Percentiles rank a stretch among this genome's conserved stretches.
phyloP scores from a whole-genome alignment of 768 basidiomycete species.

The Trametes villosa region DNA sequence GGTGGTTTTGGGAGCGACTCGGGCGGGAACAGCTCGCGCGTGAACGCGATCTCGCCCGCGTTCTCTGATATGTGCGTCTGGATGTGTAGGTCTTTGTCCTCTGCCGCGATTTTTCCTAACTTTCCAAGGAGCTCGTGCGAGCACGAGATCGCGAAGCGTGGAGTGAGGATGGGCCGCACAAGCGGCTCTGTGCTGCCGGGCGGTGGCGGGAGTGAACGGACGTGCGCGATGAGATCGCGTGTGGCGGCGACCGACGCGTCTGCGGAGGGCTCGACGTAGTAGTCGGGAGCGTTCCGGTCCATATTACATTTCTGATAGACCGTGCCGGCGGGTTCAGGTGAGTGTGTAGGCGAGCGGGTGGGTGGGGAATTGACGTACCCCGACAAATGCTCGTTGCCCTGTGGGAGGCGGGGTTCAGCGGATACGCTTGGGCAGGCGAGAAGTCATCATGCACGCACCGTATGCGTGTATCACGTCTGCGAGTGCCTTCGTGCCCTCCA shows the following conservation, averaged over 20 bases:
- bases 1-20: slow-evolving; percentile 19
- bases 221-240: slow-evolving; percentile 64
- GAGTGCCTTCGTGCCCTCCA: slow-evolving; percentile 78
- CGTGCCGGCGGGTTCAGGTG: not conserved
- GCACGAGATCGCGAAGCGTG: slow-evolving; percentile 95
- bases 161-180: slow-evolving; percentile 90
- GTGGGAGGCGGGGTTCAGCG: not conserved
- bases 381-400: slow-evolving; percentile 87
- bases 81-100: slow-evolving; percentile 67
- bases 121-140: slow-evolving; percentile 65
- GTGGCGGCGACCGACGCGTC: slow-evolving; percentile 66
- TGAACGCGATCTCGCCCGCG: slow-evolving; percentile 66
- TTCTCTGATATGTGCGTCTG: slow-evolving; percentile 97
- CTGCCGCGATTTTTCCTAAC: slow-evolving; percentile 63
- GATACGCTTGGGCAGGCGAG: not conserved
- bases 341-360: not conserved
- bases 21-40: slow-evolving; percentile 65
- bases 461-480: slow-evolving; percentile 71
- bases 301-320: slow-evolving; percentile 81
- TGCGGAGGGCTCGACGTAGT: slow-evolving; percentile 69
- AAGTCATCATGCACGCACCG: slow-evolving; percentile 45
- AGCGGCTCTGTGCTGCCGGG: slow-evolving; percentile 41
- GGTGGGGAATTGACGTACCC: slow-evolving; percentile 47
- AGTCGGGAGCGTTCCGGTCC: slow-evolving; percentile 72
- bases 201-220: slow-evolving; percentile 54